Evolutionary conservation across 2,329 filamentous ascomycete species (phyloP).

Genomic region (Graphiopsis chlorocephala): DNA sequence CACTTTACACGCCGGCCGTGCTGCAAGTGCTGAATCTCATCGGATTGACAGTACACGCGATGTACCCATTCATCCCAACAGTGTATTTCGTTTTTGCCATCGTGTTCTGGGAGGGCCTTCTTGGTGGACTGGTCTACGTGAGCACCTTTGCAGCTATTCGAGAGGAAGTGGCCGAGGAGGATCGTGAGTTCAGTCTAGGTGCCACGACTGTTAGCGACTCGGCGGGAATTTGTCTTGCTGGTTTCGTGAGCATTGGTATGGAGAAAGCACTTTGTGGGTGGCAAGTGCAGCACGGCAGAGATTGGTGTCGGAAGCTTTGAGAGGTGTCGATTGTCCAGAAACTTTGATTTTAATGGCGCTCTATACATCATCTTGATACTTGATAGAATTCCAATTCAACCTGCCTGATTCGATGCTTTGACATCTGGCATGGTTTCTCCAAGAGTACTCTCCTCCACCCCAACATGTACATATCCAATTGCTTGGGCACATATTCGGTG

Average conservation of each 20-base stretch:
- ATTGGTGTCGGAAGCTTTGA: slow-evolving; percentile 46
- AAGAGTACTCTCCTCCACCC: neutral
- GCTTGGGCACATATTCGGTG: no score
- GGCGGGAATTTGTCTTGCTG: slow-evolving; percentile 83
- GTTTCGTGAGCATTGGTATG: slow-evolving; percentile 76
- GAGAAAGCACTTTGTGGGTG: slow-evolving; percentile 80
- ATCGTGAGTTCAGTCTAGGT: slow-evolving; percentile 86
- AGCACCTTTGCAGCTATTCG: slow-evolving; percentile 95
- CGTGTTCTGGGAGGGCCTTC: slow-evolving; percentile 89
- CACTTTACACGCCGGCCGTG: slow-evolving; percentile 76
- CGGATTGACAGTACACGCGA: slow-evolving; percentile 70
- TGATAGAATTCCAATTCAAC: neutral
- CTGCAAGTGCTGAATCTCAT: slow-evolving; percentile 77
- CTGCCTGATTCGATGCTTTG: neutral
- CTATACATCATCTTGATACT: neutral
- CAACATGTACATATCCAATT: neutral
- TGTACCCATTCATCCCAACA: slow-evolving; percentile 73
- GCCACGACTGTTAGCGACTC: slow-evolving; percentile 92
- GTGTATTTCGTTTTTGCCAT: slow-evolving; percentile 83
- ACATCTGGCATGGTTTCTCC: neutral
- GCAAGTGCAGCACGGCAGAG: slow-evolving; percentile 76
- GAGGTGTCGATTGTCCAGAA: neutral
- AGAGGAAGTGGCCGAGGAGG: slow-evolving; percentile 70
- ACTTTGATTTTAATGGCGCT: neutral
- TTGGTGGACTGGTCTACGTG: slow-evolving; percentile 91